Evolutionary conservation across 2,329 filamentous ascomycete species (phyloP), one percentile per base, ranked within the genome.

Genomic region (Ophioceras dolichostomum): DNA sequence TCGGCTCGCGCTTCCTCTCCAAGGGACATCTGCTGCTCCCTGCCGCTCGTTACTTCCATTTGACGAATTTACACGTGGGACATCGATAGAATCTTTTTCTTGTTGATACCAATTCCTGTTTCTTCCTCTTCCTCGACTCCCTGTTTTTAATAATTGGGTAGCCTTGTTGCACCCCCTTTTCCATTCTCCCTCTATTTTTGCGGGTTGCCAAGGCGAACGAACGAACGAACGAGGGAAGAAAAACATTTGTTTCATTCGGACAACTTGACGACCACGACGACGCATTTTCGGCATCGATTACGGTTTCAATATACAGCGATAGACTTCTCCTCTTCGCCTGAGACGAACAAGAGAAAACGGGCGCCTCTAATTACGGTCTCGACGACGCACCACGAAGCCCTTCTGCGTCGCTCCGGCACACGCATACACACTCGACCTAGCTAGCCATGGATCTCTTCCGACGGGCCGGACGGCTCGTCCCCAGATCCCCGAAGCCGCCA

Each of bases 371-470:
- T 17, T 8, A n/a, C 24, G 21, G n/a, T 27, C 24, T 14, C 20
- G 33, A 28, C 5, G 19, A 12, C 14, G 9, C 19, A 32, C 4
- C 10, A 19, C 14, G 20, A 32, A 17, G 10, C 21, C 32, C 28
- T 43, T n/a, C n/a, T n/a, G n/a, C n/a, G n/a, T n/a, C n/a, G n/a
- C n/a, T n/a, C n/a, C n/a, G n/a, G n/a, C n/a, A n/a, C n/a, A n/a
- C n/a, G n/a, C n/a, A n/a, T n/a, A n/a, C n/a, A n/a, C n/a, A n/a
- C n/a, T n/a, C n/a, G n/a, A n/a, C n/a, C n/a, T n/a, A n/a, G n/a
- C n/a, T 39, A 46, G 45, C 47, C 55, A 76, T 76, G 72, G 72
- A 76, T 65, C 56, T 76, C 52, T 62, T 76, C 49, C 62, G 69
- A 50, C 68, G 71, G 53, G 68, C 68, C 45, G 64, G 64, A 43